Conservation (phyloP, 164 flowering plant species). For the Berberis vulgaris region DNA sequence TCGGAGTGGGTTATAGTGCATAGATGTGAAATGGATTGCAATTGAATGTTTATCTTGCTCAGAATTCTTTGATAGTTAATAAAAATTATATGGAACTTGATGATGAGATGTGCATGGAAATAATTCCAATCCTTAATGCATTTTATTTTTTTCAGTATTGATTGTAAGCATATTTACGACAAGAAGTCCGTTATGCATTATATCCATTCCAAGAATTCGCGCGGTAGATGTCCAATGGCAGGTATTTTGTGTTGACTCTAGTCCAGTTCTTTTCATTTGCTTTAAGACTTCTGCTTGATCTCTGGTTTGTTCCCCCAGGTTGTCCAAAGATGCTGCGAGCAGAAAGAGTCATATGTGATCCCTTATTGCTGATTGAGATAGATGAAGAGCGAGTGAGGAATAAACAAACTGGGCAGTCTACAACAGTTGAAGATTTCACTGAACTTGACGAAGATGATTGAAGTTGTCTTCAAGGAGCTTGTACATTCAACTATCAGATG, state of each 20-base stretch:
- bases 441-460: constrained; percentile 32
- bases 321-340: constrained; percentile 55
- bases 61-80: no score
- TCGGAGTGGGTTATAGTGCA: no score
- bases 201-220: constrained; percentile 28
- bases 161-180: constrained; percentile 92
- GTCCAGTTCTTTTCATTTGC: background rate
- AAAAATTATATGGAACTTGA: no score
- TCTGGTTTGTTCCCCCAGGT: constrained; percentile 25
- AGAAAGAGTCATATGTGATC: constrained; percentile 52
- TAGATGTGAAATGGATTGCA: no score
- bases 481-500: background rate
- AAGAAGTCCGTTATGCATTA: constrained; percentile 49
- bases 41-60: no score
- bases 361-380: constrained; percentile 56
- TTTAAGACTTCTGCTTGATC: background rate
- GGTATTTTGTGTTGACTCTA: constrained; percentile 31
- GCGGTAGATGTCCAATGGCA: constrained; percentile 57
- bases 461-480: background rate
- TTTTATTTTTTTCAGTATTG: constrained; percentile 41
- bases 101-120: no score
- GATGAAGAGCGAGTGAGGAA: constrained; percentile 60
- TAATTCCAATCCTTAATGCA: background rate
- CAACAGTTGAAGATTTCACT: constrained; percentile 66
- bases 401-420: constrained; percentile 24